Evolutionary conservation across 2,329 filamentous ascomycete species (phyloP), one percentile per base, ranked within the genome.

Genomic region (Grosmannia huntii): DNA sequence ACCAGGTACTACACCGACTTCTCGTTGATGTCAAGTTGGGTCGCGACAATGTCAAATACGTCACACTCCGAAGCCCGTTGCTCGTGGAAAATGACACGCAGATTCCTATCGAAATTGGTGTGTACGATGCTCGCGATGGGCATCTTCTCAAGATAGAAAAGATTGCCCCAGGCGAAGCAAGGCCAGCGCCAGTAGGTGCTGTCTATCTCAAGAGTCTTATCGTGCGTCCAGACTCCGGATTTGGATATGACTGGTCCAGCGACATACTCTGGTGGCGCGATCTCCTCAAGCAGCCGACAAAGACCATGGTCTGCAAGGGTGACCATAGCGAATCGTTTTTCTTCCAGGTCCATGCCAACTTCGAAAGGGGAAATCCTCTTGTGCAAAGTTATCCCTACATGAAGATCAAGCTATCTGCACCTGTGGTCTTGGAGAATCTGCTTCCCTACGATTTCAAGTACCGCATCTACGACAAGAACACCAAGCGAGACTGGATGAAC

Each of bases 391-490:
- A 99, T 68, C 94, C 94, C 0, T 94, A 94, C 70, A 97, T 99
- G 94, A 85, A 84, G 60, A 79, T 99, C 63, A 89, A 91, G 64
- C 80, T 99, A 3, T 95, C 90, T 27, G 92, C 94, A 0, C 94
- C 95, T 0, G 83, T 99, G 16, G 92, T 96, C 55, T 80, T 99
- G 5, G 92, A 99, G 70, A 99, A 99, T 64, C 75, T 99, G 50
- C 74, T 99, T 44, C 94, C 94, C 0, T 97, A 94, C 68, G 94
- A 99, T 71, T 99, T 99, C 82, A 97, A 99, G 72, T 99, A 99
- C 70, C 85, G 92, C 58, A 97, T 99, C 58, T 99, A 97, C 68
- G 94, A 99, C 75, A 96, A 95, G 75, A 95, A 96, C 70, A 96
- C 91, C 0, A 95, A 92, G 76, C 96, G 95, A 69, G 94, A 99